Percentiles rank a stretch among this genome's conserved stretches.
phyloP scores from a whole-genome alignment of 2,329 filamentous ascomycete genomes.

The Aspergillus bombycis region DNA sequence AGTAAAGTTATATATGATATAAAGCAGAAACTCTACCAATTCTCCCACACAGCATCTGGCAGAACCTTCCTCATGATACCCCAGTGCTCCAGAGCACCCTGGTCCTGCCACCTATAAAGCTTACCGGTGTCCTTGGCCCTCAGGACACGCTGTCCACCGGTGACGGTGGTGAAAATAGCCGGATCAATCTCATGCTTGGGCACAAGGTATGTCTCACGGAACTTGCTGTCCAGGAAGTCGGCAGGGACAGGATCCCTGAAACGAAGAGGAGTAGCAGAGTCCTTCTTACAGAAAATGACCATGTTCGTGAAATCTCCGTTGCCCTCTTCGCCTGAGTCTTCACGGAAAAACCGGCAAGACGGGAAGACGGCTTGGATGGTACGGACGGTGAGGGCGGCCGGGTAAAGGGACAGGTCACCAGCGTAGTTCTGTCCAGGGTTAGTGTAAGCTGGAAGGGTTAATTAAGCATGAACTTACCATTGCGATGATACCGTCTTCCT shows the following conservation, averaged over 20 bases:
- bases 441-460: conserved; percentile 1
- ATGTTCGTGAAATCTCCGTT: conserved; percentile 87
- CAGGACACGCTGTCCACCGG: conserved; percentile 46
- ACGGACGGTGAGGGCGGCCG: conserved; percentile 75
- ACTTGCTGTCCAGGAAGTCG: conserved; percentile 74
- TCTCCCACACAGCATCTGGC: conserved; percentile 79
- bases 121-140: conserved; percentile 61
- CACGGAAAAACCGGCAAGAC: conserved; percentile 88
- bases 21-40: conserved; percentile 61
- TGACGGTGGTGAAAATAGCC: conserved; percentile 37
- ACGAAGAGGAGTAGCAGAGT: conserved; percentile 49
- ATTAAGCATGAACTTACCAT: conserved; percentile 63
- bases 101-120: conserved; percentile 71
- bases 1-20: neutral
- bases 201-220: conserved; percentile 69
- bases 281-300: conserved; percentile 89
- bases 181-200: conserved; percentile 71
- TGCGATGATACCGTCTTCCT: conserved; percentile 78
- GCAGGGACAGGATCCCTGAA: conserved; percentile 68
- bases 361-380: conserved; percentile 84
- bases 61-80: conserved; percentile 84
- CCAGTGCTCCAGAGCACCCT: conserved; percentile 86
- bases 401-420: conserved; percentile 77
- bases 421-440: conserved; percentile 76
- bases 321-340: conserved; percentile 61